Percentiles rank a stretch among this genome's conserved stretches.
phyloP scores from a whole-genome alignment of 2,329 filamentous ascomycete species.

The Hortaea werneckii region DNA sequence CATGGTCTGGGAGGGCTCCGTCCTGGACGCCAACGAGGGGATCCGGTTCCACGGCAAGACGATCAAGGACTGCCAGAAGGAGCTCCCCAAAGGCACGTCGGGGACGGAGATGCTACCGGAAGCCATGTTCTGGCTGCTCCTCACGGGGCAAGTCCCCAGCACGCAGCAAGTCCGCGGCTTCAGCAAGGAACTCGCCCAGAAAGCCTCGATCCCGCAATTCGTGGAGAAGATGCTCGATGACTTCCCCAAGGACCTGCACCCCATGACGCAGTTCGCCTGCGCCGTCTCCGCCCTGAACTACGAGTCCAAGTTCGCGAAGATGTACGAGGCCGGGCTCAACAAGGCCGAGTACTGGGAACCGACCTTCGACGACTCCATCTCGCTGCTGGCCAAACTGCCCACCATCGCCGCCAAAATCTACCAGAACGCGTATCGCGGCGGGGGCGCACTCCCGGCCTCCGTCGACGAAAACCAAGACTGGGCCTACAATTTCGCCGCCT shows the following conservation, averaged over 20 bases:
- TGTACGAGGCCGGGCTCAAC: conserved; percentile 80
- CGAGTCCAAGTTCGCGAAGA: conserved; percentile 85
- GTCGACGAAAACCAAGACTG: conserved; percentile 83
- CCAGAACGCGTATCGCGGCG: conserved; percentile 70
- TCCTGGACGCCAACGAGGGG: conserved; percentile 90
- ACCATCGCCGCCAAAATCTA: conserved; percentile 97
- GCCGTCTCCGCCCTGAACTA: conserved; percentile 94
- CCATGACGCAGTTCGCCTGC: conserved; percentile 96
- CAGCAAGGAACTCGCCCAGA: conserved; percentile 76
- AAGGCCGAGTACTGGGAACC: conserved; percentile 99
- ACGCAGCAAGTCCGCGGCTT: conserved; percentile 70
- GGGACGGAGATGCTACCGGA: conserved; percentile 97
- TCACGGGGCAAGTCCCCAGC: conserved; percentile 85
- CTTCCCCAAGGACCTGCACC: conserved; percentile 84
- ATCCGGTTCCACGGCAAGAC: conserved; percentile 97
- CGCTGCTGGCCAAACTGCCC: conserved; percentile 87
- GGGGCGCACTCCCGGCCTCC: conserved; percentile 64
- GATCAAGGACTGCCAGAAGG: conserved; percentile 93
- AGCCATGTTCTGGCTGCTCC: conserved; percentile 97
- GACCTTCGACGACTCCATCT: conserved; percentile 91
- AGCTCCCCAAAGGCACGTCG: conserved; percentile 82
- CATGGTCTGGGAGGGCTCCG: conserved; percentile 98
- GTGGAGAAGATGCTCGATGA: conserved; percentile 79
- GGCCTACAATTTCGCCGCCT: conserved; percentile 96
- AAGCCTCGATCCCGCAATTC: conserved; percentile 72